Base-by-base conservation (phyloP, 768 basidiomycete species). In the Strobilomyces echinocephalus region DNA sequence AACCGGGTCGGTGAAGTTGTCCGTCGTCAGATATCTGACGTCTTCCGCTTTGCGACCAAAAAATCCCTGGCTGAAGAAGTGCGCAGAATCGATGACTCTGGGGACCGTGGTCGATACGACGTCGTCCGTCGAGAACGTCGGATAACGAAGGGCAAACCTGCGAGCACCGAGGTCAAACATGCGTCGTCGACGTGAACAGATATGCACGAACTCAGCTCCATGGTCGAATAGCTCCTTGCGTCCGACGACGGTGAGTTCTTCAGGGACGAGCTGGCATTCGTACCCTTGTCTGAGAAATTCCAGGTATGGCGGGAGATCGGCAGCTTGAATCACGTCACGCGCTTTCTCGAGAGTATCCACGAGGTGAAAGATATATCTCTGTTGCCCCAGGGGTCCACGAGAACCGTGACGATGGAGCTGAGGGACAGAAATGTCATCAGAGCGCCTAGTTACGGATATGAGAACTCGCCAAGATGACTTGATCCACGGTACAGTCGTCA, bases 401-500 rank as follows among this genome's bases (percentile, higher is more conserved):
- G 69, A 70, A n/a, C 76, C 76, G 50, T 77, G 76, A n/a, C 74
- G 61, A 54, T 72, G 71, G 14, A 38, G 15, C 36, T n/a, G 36
- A 30, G 30, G 36, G 36, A 7, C 16, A 8, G 36, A 18, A 38
- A 34, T 11, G 34, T 12, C 34, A 34, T 14, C 34, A 34, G 12
- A 15, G 14, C 11, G 14, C 34, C 8, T 1, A 34, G 11, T 5
- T 10, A 15, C 9, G 30, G 30, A 30, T 30, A 30, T 6, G 6
- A 30, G 30, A 30, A 30, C 30, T 30, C 34, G 14, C 34, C 34
- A 34, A 34, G 34, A 12, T 15, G 34, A 34, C 34, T 34, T 34
- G 34, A 34, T 34, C 14, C 34, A 34, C 34, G 14, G 34, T 15
- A 15, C 34, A 34, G 34, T 34, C 11, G 34, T 34, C 34, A 34